Base-by-base conservation (phyloP, 116 monocot genomes). In the Dioscorea cayenensis region DNA sequence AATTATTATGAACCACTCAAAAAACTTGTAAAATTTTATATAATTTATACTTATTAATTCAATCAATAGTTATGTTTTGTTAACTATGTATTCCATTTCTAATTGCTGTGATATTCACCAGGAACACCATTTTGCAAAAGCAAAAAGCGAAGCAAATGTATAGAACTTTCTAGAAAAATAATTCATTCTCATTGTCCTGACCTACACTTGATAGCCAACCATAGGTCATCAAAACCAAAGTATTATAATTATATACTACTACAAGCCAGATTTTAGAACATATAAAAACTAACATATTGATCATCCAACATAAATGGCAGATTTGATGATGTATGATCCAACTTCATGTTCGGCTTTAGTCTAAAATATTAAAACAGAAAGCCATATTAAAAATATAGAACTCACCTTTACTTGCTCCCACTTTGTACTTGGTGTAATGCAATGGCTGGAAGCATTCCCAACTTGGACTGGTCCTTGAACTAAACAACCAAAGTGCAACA, bases 371-470 rank as follows among this genome's bases (percentile, higher is more conserved):
- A 19, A 16, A n/a, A 55, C 5, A 55, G 14, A 55, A 52, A 10
- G 13, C 4, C 5, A n/a, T 16, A 55, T 11, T 55, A 14, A 55
- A 55, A n/a, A n/a, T 2, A n/a, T n/a, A 55, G 55, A 14, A 19
- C 12, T 73, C 78, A 92, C 92, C 87, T 95, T 92, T 51, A 95
- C 95, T 87, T 92, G 92, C 60, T 95, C 95, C 95, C 95, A 95
- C 58, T 92, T 95, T 72, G 92, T 92, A 75, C 74, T 78, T 25
- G 85, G 83, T 28, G 89, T 86, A 65, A 95, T 92, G 70, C 82
- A 79, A 69, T 69, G 66, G 32, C 84, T 92, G 9, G 86, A 23
- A 67, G 78, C 23, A 68, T 29, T 86, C 67, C 82, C 85, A 60
- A 65, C 77, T 21, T 78, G 78, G 65, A 76, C 37, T 59, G 76